Conservation (phyloP, 108 stramenopile species). For the Poteriospumella lacustris region DNA sequence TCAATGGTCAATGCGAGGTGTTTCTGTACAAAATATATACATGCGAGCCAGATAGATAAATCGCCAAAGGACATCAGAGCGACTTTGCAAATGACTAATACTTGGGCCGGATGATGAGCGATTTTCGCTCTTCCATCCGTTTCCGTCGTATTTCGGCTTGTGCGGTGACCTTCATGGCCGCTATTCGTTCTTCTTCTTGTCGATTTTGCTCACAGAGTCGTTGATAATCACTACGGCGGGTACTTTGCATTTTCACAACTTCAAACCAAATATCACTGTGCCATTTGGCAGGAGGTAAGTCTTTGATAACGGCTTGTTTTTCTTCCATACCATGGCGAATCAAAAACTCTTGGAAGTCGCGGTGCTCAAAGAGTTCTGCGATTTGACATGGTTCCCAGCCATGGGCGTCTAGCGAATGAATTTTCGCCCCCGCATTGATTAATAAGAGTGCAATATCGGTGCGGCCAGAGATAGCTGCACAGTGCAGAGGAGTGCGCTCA, state of each 20-base stretch:
- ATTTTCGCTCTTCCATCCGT: too few species aligned
- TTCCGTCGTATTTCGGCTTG: too few species aligned
- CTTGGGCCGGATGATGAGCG: too few species aligned
- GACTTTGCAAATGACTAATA: too few species aligned
- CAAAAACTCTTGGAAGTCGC: background rate
- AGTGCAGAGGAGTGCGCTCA: constrained; percentile 11
- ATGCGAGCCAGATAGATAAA: too few species aligned
- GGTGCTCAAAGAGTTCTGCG: background rate
- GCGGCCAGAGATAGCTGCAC: background rate
- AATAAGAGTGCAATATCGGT: background rate
- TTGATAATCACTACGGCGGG: background rate
- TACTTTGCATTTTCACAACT: background rate
- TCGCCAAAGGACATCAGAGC: too few species aligned
- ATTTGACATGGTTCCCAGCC: background rate
- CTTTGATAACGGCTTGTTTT: constrained; percentile 12
- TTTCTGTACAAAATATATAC: too few species aligned
- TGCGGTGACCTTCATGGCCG: too few species aligned
- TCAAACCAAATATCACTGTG: background rate
- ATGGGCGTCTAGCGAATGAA: background rate
- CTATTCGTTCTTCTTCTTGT: background rate
- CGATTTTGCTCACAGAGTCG: background rate
- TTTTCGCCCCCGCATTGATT: background rate
- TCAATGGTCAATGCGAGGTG: too few species aligned
- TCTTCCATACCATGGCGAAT: constrained; percentile 1
- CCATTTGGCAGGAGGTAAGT: background rate